phyloP scores from a whole-genome alignment of 140 eudicot species.

The Oenanthe javanica region DNA sequence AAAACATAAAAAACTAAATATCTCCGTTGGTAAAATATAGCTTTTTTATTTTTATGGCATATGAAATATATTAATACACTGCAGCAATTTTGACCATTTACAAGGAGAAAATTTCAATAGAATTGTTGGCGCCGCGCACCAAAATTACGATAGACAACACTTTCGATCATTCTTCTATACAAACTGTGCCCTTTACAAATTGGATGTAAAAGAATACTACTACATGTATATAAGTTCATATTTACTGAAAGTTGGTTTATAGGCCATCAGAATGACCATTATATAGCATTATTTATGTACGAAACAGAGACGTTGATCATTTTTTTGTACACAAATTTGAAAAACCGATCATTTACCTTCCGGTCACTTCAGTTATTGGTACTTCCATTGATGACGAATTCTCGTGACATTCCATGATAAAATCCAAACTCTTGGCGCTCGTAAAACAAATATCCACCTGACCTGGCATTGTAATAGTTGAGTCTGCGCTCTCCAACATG shows the following conservation, averaged over 20 bases:
- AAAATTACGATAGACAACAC: no score
- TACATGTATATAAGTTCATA: not conserved
- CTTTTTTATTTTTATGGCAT: no score
- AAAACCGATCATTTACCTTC: constrained; percentile 19
- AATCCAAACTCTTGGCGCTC: constrained; percentile 16
- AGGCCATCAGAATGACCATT: not conserved
- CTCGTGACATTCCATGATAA: constrained; percentile 17
- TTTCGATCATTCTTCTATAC: no score
- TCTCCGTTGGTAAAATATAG: no score
- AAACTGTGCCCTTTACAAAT: not conserved
- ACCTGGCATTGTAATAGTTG: constrained; percentile 26
- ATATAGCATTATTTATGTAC: not conserved
- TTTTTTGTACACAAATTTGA: not conserved
- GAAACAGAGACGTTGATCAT: not conserved
- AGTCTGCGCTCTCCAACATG: constrained; percentile 30
- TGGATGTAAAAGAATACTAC: not conserved
- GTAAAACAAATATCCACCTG: constrained; percentile 18
- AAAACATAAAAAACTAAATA: no score
- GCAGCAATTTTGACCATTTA: no score
- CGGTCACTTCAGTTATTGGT: constrained; percentile 26
- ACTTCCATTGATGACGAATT: constrained; percentile 22
- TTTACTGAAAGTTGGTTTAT: not conserved
- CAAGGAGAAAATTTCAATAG: no score
- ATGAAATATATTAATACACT: no score
- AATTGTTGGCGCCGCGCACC: no score